Evolutionary conservation across 2,329 filamentous ascomycete species (phyloP).

Genomic region (Hypoxylon sp.): DNA sequence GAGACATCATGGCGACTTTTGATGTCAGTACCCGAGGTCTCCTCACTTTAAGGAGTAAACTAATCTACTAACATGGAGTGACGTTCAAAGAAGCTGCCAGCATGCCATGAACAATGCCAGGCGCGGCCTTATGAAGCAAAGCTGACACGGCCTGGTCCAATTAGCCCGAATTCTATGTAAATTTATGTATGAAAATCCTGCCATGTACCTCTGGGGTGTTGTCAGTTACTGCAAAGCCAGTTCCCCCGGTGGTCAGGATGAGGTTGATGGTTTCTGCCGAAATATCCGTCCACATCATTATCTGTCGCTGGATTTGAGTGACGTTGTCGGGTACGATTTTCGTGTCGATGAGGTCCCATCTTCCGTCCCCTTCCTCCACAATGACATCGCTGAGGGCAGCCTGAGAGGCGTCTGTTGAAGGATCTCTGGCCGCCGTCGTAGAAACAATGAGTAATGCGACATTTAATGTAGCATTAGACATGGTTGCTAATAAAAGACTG

Average conservation of each 20-base stretch:
- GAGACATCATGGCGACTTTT: conserved; percentile 93
- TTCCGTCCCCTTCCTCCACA: conserved; percentile 70
- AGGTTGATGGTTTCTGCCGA: conserved; percentile 74
- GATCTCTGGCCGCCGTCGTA: conserved; percentile 85
- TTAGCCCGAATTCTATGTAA: conserved; percentile 23
- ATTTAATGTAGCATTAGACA: conserved; percentile 65
- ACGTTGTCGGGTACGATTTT: conserved; percentile 85
- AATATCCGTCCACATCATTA: conserved; percentile 80
- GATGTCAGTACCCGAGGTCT: conserved; percentile 28
- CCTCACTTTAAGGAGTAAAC: neutral
- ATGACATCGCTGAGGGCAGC: conserved; percentile 77
- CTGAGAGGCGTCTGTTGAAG: conserved; percentile 81
- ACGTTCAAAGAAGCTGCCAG: conserved; percentile 83
- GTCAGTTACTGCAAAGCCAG: conserved; percentile 89
- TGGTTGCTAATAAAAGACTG: conserved; percentile 38
- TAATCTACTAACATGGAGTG: conserved; percentile 80
- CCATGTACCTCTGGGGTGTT: conserved; percentile 85
- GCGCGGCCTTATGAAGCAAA: conserved; percentile 85
- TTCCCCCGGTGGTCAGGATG: conserved; percentile 90
- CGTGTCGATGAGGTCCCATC: conserved; percentile 77
- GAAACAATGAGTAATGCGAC: conserved; percentile 89
- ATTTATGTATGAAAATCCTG: neutral
- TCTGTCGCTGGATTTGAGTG: conserved; percentile 77
- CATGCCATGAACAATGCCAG: conserved; percentile 96
- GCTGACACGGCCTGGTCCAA: conserved; percentile 76